These are phyloP conservation scores for Cutaneotrichosporon mucoides DNA, from an alignment of 1,284 basidiomycete genomes.

Conservation along the genomic window DNA sequence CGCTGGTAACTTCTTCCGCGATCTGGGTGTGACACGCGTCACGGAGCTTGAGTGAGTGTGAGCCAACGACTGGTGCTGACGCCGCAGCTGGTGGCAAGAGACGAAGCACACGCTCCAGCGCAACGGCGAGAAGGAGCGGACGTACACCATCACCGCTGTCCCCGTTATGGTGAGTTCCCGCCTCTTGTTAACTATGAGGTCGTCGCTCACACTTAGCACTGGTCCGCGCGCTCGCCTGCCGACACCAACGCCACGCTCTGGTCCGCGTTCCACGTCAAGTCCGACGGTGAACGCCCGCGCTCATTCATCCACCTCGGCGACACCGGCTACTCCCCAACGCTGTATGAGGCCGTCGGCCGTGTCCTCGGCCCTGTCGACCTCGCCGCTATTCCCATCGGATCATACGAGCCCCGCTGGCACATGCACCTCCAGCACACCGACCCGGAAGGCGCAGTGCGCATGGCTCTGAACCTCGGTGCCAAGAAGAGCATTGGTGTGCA, in stretches of 20 bases:
- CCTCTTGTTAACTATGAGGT: neutral
- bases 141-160: conserved; percentile 41
- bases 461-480: conserved; percentile 43
- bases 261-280: conserved; percentile 48
- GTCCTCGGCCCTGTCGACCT: conserved; percentile 50
- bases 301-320: conserved; percentile 52
- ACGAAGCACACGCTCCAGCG: conserved; percentile 28
- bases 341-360: conserved; percentile 50
- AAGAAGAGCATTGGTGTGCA: conserved; percentile 48
- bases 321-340: conserved; percentile 49
- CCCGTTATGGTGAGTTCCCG: conserved; percentile 31
- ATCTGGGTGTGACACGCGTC: conserved; percentile 41
- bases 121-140: conserved; percentile 26
- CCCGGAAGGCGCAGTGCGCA: conserved; percentile 49
- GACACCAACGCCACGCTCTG: conserved; percentile 53
- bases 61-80: too few species aligned
- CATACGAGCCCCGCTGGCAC: conserved; percentile 50
- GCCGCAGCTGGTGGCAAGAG: conserved; percentile 43
- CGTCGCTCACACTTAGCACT: conserved; percentile 35
- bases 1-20: conserved; percentile 37
- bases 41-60: conserved; percentile 34
- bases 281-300: conserved; percentile 20
- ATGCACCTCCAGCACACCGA: conserved; percentile 50
- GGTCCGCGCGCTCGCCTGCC: conserved; percentile 51
- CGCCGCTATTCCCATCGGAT: conserved; percentile 52